Evolutionary conservation across 2,329 filamentous ascomycete genomes (phyloP), one percentile per base, ranked within the genome.

Genomic region (Sodiomyces alkalinus): DNA sequence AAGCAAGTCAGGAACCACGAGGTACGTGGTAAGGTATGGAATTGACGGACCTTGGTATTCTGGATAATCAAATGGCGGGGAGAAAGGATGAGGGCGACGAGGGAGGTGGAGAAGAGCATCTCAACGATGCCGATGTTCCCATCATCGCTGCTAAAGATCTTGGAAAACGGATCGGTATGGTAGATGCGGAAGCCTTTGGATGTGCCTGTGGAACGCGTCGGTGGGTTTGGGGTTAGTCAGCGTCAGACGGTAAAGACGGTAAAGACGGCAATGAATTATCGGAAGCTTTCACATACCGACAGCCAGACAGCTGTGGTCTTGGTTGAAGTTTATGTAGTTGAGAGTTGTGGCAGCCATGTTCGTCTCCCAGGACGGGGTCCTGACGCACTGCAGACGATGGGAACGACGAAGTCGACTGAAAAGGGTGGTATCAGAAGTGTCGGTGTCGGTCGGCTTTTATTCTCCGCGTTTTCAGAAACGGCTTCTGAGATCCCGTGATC

Each of bases 251-350:
- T 14, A 16, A 32, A 10, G 25, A 27, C 30, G n/a, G n/a, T n/a
- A n/a, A n/a, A n/a, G n/a, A n/a, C n/a, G n/a, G n/a, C n/a, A n/a
- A n/a, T n/a, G n/a, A n/a, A n/a, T n/a, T n/a, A n/a, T n/a, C n/a
- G n/a, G n/a, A n/a, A n/a, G n/a, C n/a, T n/a, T n/a, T 9, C 12
- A 28, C 76, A 48, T 63, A 85, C 83, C 87, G 43, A 98, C 86
- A 60, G 87, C 87, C 39, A 98, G 68, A 55, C 87, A 87, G 67
- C 81, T 92, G 62, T 93, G 85, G 63, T 98, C 90, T 64, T 98
- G 90, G 57, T 98, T 98, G 58, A 96, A 98, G 22, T 87, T 94
- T 45, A 98, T 83, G 58, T 92, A 98, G 57, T 98, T 98, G 62
- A 96, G 83, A 27, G 74, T 60, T 51, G 78, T 75, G 39, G 49